phyloP scores from a whole-genome alignment of 192 early-diverging fungal genomes.

The Backusella morwellensis region DNA sequence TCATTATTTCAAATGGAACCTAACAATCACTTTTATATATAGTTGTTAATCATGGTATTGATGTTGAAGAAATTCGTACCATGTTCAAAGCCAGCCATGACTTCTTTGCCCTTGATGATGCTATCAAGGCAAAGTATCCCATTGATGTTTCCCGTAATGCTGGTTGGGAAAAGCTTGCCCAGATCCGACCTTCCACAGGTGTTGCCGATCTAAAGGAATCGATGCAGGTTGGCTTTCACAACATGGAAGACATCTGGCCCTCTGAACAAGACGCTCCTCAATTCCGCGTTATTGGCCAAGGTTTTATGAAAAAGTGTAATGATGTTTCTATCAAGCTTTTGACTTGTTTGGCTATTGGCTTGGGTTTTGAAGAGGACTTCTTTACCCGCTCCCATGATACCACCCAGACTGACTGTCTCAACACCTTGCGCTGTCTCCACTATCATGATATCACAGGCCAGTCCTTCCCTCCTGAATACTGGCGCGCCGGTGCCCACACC shows the following conservation, averaged over 20 bases:
- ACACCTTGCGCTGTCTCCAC: conserved; percentile 24
- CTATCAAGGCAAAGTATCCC: conserved; percentile 21
- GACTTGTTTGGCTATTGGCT: conserved; percentile 16
- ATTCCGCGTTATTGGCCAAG: conserved; percentile 3
- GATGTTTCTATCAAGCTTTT: conserved; percentile 20
- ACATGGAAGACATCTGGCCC: conserved; percentile 26
- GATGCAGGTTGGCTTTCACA: conserved; percentile 24
- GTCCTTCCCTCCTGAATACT: neutral
- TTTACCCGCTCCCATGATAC: conserved; percentile 26
- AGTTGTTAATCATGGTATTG: conserved; percentile 30
- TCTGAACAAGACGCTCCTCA: conserved; percentile 22
- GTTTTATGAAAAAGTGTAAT: conserved; percentile 28
- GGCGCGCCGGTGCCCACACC: conserved; percentile 5
- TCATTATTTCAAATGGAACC: neutral
- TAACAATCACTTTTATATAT: neutral
- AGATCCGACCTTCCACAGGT: conserved; percentile 17
- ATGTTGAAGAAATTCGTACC: conserved; percentile 9
- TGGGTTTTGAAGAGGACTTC: conserved; percentile 26
- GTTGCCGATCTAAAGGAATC: conserved; percentile 27
- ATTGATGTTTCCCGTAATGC: conserved; percentile 23
- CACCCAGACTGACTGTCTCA: conserved; percentile 19
- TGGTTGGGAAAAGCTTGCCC: conserved; percentile 27
- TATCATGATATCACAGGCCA: conserved; percentile 17
- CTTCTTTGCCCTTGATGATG: conserved; percentile 27
- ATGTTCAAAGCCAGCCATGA: conserved; percentile 25